Evolutionary conservation across 1,139 yeast genomes (phyloP).

Genomic region (Chernovozyma aurita): DNA sequence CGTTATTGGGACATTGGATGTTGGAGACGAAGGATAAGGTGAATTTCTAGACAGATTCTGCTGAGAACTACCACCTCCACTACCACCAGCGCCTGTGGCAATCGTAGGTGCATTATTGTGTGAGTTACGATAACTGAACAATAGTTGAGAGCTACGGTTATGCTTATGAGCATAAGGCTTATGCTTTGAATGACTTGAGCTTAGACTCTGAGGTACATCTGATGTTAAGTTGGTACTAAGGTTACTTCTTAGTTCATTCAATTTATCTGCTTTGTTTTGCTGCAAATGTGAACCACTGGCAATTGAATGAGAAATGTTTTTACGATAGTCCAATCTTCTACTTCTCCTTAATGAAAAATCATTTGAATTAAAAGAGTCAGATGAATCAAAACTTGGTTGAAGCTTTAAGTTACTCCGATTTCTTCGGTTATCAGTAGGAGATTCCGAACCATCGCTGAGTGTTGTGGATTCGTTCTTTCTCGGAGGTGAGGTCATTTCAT

Average conservation of each 20-base stretch:
- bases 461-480: constrained; percentile 1
- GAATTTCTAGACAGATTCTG: constrained; percentile 13
- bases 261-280: constrained; percentile 24
- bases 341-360: constrained; percentile 37
- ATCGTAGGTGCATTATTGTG: too few relatives aligned
- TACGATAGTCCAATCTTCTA: constrained; percentile 39
- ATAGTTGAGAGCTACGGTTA: constrained; percentile 20
- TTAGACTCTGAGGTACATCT: constrained; percentile 3
- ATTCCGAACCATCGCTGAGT: background rate
- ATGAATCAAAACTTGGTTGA: background rate
- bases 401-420: background rate
- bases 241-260: constrained; percentile 29
- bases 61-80: too few relatives aligned
- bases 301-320: constrained; percentile 11
- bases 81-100: too few relatives aligned
- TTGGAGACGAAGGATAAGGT: constrained; percentile 18
- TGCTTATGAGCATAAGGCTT: constrained; percentile 4
- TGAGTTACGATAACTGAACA: constrained; percentile 29
- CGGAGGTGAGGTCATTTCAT: constrained; percentile 29
- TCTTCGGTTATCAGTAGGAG: background rate
- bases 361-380: constrained; percentile 11
- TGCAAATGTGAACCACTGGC: constrained; percentile 28
- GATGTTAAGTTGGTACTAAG: constrained; percentile 11
- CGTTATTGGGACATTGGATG: constrained; percentile 11
- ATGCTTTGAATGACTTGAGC: constrained; percentile 3